Evolutionary conservation across 2,329 filamentous ascomycete genomes (phyloP).

Genomic region (Penicillium sumatraense): DNA sequence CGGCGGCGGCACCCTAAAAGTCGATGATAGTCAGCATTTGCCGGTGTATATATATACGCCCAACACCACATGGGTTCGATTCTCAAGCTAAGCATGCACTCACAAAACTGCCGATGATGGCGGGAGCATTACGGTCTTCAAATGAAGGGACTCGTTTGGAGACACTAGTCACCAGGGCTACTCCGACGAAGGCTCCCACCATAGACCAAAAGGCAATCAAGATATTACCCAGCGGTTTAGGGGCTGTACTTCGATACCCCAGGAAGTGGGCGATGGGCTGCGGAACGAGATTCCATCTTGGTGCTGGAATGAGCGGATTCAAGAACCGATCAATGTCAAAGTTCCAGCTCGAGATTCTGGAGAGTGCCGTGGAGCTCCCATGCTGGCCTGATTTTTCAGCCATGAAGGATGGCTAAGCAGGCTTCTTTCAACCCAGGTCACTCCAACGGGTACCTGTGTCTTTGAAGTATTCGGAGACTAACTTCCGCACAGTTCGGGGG

Average conservation of each 20-base stretch:
- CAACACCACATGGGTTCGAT: background rate
- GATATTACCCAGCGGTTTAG: slow-evolving; percentile 59
- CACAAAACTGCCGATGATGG: slow-evolving; percentile 74
- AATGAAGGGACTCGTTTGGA: slow-evolving; percentile 61
- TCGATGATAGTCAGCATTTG: background rate
- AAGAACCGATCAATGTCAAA: slow-evolving; percentile 80
- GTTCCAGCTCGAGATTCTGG: slow-evolving; percentile 45
- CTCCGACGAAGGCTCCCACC: slow-evolving; percentile 65
- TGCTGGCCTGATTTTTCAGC: background rate
- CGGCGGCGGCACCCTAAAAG: slow-evolving; percentile 73
- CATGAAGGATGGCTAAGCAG: slow-evolving; percentile 7
- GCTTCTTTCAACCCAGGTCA: background rate
- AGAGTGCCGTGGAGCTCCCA: slow-evolving; percentile 10
- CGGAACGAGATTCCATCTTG: slow-evolving; percentile 68
- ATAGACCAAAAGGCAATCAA: slow-evolving; percentile 66
- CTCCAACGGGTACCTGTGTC: background rate
- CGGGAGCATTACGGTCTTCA: slow-evolving; percentile 56
- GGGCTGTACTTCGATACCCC: slow-evolving; percentile 58
- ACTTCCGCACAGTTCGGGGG: background rate
- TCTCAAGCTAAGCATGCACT: too few relatives aligned
- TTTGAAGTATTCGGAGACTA: background rate
- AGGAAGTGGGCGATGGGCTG: slow-evolving; percentile 69
- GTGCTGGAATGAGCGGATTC: slow-evolving; percentile 70
- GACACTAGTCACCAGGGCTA: slow-evolving; percentile 64
- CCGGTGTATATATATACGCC: background rate